Evolutionary conservation across 805 yeast genomes (phyloP).

Genomic region (Hanseniaspora singularis): DNA sequence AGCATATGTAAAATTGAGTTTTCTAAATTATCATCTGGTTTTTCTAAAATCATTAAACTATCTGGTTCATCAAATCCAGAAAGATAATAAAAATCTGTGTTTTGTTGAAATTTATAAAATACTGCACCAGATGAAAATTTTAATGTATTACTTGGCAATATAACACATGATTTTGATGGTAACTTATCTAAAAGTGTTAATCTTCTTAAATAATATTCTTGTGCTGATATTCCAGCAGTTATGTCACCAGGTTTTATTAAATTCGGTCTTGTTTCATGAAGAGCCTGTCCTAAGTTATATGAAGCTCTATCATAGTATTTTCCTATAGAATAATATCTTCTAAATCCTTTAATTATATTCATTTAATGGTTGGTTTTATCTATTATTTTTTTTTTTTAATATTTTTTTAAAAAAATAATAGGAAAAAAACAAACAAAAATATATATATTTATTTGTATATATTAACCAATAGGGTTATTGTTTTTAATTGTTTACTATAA

Average conservation of each 20-base stretch:
- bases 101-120: constrained; percentile 84
- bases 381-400: no score
- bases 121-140: constrained; percentile 84
- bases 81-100: constrained; percentile 72
- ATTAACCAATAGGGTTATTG: no score
- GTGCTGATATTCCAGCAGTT: constrained; percentile 77
- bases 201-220: constrained; percentile 71
- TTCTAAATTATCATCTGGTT: constrained; percentile 40
- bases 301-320: constrained; percentile 3
- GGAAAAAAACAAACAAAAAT: no score
- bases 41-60: constrained; percentile 56
- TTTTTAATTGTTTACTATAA: no score
- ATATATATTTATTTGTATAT: neutral
- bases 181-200: constrained; percentile 42
- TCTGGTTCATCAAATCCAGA: constrained; percentile 92
- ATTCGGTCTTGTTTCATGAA: constrained; percentile 73
- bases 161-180: constrained; percentile 55
- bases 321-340: constrained; percentile 3
- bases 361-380: neutral
- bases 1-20: constrained; percentile 59
- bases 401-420: neutral
- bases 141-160: constrained; percentile 58
- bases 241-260: constrained; percentile 62
- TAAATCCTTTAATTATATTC: neutral
- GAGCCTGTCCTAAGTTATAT: constrained; percentile 60